phyloP scores from a whole-genome alignment of 371 early-diverging fungal genomes.

The Fennellomyces sp. region DNA sequence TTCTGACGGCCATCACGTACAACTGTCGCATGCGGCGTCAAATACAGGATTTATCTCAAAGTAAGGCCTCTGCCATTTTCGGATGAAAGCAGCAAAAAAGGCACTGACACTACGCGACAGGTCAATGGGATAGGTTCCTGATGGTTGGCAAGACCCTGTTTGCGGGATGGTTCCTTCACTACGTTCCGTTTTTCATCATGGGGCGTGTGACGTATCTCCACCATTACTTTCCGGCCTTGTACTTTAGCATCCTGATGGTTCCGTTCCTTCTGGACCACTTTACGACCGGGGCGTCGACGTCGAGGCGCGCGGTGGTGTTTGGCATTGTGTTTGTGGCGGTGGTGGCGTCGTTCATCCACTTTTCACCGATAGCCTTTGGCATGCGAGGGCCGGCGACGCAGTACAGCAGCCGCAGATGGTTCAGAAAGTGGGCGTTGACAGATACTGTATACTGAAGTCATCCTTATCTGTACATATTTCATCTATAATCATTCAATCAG shows the following conservation, averaged over 20 bases:
- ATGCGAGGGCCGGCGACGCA: constrained; percentile 72
- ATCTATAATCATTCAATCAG: too few species aligned
- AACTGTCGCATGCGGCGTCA: constrained; percentile 72
- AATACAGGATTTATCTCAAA: constrained; percentile 59
- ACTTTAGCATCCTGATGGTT: constrained; percentile 87
- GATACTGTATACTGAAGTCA: constrained; percentile 12
- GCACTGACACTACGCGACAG: constrained; percentile 31
- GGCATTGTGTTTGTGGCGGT: constrained; percentile 48
- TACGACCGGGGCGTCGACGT: constrained; percentile 11
- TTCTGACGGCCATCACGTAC: constrained; percentile 48
- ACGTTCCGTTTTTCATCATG: constrained; percentile 97
- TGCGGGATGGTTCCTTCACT: constrained; percentile 96
- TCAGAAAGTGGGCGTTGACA: constrained; percentile 55
- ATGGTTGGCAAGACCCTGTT: constrained; percentile 73
- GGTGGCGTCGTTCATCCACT: constrained; percentile 66
- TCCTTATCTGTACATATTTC: too few species aligned
- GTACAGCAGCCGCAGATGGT: constrained; percentile 52
- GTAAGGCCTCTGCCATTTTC: constrained; percentile 16
- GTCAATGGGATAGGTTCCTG: constrained; percentile 72
- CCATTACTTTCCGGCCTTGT: constrained; percentile 98
- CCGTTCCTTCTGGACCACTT: constrained; percentile 80
- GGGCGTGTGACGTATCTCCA: constrained; percentile 98
- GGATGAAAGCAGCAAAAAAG: not conserved
- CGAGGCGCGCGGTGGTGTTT: constrained; percentile 37
- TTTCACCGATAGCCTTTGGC: constrained; percentile 87